Percentiles rank a stretch among this genome's conserved stretches.
These are phyloP conservation scores for Kazachstania martiniae DNA, from an alignment of 805 yeast species.

Conservation along the genomic window DNA sequence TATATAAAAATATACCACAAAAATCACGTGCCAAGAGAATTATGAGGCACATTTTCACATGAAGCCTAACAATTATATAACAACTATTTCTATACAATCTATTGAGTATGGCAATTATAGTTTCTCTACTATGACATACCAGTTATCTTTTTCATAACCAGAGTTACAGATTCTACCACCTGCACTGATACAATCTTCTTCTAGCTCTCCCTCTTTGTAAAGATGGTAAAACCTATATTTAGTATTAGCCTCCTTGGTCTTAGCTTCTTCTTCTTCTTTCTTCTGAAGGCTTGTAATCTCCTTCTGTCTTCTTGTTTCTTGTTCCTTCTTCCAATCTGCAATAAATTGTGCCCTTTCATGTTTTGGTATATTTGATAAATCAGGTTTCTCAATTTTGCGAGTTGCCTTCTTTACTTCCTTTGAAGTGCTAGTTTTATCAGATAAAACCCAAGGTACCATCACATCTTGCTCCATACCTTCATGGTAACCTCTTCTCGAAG, in stretches of 20 bases:
- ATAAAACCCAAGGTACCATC: conserved; percentile 89
- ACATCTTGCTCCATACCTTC: conserved; percentile 91
- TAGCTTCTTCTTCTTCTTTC: conserved; percentile 12
- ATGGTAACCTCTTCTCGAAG: conserved; percentile 80
- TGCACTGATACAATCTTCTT: conserved; percentile 54
- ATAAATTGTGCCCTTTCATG: conserved; percentile 22
- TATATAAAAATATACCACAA: too few species aligned
- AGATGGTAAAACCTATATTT: conserved; percentile 83
- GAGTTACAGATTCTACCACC: conserved; percentile 56
- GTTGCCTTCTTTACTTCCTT: conserved; percentile 7
- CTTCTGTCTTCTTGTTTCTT: conserved; percentile 16
- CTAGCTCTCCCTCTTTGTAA: conserved; percentile 75
- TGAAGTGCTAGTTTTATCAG: conserved; percentile 28
- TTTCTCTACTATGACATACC: conserved; percentile 62
- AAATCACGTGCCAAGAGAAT: too few species aligned
- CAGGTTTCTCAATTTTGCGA: conserved; percentile 19
- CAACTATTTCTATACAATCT: too few species aligned
- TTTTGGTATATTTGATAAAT: conserved; percentile 17
- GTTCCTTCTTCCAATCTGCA: conserved; percentile 20
- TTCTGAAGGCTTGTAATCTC: conserved; percentile 7
- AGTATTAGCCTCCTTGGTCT: conserved; percentile 31
- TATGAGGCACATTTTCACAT: too few species aligned
- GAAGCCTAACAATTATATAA: too few species aligned
- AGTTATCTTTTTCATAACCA: conserved; percentile 90
- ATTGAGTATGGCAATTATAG: too few species aligned